Evolutionary conservation across 768 basidiomycete species (phyloP).

Genomic region (Boletus eberwhitei): DNA sequence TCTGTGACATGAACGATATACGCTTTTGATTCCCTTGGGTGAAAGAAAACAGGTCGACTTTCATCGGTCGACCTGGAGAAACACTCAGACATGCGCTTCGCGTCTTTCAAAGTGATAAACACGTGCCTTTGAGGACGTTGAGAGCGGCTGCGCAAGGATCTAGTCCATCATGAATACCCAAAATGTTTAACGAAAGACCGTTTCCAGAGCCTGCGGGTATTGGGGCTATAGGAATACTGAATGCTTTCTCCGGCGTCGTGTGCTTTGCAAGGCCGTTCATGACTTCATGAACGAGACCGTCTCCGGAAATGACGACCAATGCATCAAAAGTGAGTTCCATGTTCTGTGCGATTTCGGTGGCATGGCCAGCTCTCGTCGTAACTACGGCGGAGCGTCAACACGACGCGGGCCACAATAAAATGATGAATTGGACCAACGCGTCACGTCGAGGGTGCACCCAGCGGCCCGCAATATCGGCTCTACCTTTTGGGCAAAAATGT

Average conservation of each 20-base stretch:
- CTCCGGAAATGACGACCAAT: constrained; percentile 74
- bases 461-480: constrained; percentile 73
- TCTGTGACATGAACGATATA: constrained; percentile 82
- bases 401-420: background rate
- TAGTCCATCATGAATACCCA: constrained; percentile 66
- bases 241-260: constrained; percentile 53
- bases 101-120: background rate
- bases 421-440: constrained; percentile 43
- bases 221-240: constrained; percentile 67
- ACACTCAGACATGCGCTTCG: background rate
- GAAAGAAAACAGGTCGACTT: constrained; percentile 75
- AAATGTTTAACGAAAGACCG: constrained; percentile 66
- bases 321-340: constrained; percentile 65
- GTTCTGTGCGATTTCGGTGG: constrained; percentile 56
- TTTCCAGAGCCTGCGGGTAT: constrained; percentile 86
- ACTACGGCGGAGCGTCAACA: constrained; percentile 37
- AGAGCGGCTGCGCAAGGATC: constrained; percentile 71
- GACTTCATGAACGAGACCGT: constrained; percentile 81
- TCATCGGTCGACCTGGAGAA: constrained; percentile 63
- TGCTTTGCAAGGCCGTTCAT: constrained; percentile 79
- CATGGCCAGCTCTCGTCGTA: constrained; percentile 63
- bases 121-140: constrained; percentile 72
- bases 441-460: constrained; percentile 57
- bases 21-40: constrained; percentile 58
- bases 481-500: constrained; percentile 53